A percentile compares a stretch with the other conserved stretches of the same genome.
phyloP scores from a whole-genome alignment of 164 flowering plant genomes.

The Vitis cinerea region DNA sequence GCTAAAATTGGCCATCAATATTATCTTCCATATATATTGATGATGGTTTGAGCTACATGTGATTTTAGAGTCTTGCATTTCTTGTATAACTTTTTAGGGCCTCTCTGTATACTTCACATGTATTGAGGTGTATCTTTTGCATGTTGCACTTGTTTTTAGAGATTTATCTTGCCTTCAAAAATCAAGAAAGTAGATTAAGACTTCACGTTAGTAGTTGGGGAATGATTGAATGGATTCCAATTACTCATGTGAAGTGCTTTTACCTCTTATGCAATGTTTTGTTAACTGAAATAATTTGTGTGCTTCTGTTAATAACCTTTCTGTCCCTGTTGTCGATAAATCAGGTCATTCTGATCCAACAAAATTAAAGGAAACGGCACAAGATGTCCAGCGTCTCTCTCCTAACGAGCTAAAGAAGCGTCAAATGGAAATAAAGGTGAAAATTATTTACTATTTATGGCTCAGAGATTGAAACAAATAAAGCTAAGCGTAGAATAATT shows the following conservation, averaged over 20 bases:
- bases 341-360: conserved; percentile 88
- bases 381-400: conserved; percentile 50
- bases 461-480: no score
- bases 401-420: conserved; percentile 56
- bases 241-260: not conserved
- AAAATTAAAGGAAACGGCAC: conserved; percentile 62
- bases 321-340: not conserved
- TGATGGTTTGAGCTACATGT: no score
- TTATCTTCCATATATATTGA: no score
- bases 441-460: not conserved
- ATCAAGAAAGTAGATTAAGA: no score
- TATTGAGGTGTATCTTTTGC: no score
- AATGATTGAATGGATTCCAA: not conserved
- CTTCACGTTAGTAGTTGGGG: not conserved
- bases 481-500: not conserved
- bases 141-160: no score
- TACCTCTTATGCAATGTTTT: not conserved
- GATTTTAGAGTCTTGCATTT: no score
- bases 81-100: no score
- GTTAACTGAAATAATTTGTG: not conserved
- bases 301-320: no score
- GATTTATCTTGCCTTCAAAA: no score
- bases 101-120: no score
- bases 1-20: no score
- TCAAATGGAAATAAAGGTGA: conserved; percentile 77